phyloP scores from a whole-genome alignment of 306 rosid genomes.

The Cajanus cajan region DNA sequence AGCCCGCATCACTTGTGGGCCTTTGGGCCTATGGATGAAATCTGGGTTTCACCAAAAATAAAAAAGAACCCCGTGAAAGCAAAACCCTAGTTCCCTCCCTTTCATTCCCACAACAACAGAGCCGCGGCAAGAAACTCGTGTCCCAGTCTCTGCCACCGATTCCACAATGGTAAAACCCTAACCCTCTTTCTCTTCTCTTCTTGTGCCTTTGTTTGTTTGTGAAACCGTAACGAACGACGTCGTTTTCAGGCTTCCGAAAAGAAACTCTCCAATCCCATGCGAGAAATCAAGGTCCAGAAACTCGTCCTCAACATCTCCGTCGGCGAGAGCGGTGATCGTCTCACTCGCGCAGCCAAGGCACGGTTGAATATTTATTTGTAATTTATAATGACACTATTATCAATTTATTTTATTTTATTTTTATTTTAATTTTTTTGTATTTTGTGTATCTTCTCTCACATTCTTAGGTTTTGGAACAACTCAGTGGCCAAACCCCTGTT shows the following conservation, averaged over 20 bases:
- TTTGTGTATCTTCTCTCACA: background rate
- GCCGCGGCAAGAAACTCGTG: background rate
- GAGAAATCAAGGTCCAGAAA: slow-evolving; percentile 81
- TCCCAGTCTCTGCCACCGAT: background rate
- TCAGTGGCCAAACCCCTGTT: slow-evolving; percentile 75
- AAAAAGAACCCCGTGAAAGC: background rate
- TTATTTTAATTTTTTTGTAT: background rate
- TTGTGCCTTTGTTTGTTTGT: background rate
- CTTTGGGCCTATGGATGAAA: background rate
- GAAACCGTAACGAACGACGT: background rate
- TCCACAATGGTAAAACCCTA: no score
- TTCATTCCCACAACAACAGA: background rate
- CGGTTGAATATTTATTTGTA: background rate
- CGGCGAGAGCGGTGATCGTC: slow-evolving; percentile 84
- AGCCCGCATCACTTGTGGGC: background rate
- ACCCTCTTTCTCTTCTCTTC: background rate
- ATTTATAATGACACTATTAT: background rate
- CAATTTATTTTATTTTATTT: background rate
- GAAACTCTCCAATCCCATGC: slow-evolving; percentile 73
- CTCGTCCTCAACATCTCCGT: slow-evolving; percentile 80
- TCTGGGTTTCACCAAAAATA: no score
- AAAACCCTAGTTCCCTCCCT: background rate
- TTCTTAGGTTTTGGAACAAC: slow-evolving; percentile 72
- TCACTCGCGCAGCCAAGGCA: slow-evolving; percentile 79
- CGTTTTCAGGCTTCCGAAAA: slow-evolving; percentile 64